Conservation (phyloP, 257 asterid species). For the Capsicum baccatum region DNA sequence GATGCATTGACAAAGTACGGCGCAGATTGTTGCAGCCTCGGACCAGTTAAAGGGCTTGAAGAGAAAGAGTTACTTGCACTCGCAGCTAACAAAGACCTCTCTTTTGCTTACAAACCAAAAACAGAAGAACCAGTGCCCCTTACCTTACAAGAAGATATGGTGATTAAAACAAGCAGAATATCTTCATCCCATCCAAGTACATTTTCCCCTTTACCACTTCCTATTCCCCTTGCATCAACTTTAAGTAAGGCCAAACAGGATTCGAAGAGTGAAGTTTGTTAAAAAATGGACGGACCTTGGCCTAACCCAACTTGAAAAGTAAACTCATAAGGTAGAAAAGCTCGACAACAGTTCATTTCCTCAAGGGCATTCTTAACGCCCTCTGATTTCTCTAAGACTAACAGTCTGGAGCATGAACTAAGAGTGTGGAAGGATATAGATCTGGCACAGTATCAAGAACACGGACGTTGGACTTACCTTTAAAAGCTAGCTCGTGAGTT, state of each 20-base stretch:
- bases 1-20: slow-evolving; percentile 24
- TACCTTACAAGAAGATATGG: background rate
- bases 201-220: slow-evolving; percentile 7
- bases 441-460: background rate
- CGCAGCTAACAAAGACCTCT: slow-evolving; percentile 15
- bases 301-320: background rate
- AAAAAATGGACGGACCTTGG: background rate
- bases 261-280: background rate
- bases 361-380: background rate
- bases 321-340: background rate
- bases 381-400: no score
- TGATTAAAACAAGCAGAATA: background rate
- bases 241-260: background rate
- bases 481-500: background rate
- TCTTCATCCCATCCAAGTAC: background rate
- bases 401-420: background rate
- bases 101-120: slow-evolving; percentile 14
- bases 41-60: slow-evolving; percentile 21
- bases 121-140: slow-evolving; percentile 16
- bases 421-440: background rate
- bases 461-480: background rate
- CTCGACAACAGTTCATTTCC: background rate
- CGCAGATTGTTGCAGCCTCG: slow-evolving; percentile 23
- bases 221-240: slow-evolving; percentile 22
- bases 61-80: slow-evolving; percentile 23